Percentiles rank a stretch among this genome's conserved stretches.
phyloP scores from a whole-genome alignment of 2,329 filamentous ascomycete species.

The Herpotrichia juniperi region DNA sequence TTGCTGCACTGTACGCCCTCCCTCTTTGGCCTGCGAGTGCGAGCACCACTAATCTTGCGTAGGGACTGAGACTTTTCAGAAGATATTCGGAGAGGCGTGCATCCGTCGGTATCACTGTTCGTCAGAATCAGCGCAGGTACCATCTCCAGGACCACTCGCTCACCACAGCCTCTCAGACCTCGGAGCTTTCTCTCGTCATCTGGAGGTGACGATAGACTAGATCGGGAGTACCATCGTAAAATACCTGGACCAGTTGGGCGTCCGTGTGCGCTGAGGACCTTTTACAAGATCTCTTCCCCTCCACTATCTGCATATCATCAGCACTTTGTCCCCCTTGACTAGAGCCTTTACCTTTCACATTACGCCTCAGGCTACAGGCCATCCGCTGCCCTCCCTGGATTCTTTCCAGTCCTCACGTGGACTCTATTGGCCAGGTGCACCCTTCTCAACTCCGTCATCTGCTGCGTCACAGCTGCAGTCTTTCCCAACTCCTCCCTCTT shows the following conservation, averaged over 20 bases:
- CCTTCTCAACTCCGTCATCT: constrained; percentile 44
- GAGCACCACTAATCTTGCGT: constrained; percentile 46
- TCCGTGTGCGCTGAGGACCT: constrained; percentile 34
- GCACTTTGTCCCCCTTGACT: constrained; percentile 40
- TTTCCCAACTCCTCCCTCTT: constrained; percentile 48
- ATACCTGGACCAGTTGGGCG: constrained; percentile 30
- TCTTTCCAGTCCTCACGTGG: constrained; percentile 53
- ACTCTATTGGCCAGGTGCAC: constrained; percentile 54
- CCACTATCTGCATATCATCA: constrained; percentile 40
- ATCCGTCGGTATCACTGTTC: constrained; percentile 49
- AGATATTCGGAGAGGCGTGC: constrained; percentile 52
- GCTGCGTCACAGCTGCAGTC: constrained; percentile 48
- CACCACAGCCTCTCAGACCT: constrained; percentile 30
- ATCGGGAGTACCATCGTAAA: constrained; percentile 35
- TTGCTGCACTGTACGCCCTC: constrained; percentile 48
- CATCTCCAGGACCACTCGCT: constrained; percentile 35
- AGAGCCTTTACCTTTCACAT: constrained; percentile 31
- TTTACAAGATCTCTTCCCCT: constrained; percentile 39
- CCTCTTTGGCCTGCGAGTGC: constrained; percentile 42
- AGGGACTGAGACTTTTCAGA: constrained; percentile 51
- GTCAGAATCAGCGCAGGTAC: constrained; percentile 45
- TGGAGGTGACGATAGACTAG: constrained; percentile 34
- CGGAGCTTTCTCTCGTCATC: constrained; percentile 34
- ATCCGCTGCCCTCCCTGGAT: constrained; percentile 56
- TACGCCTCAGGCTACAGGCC: constrained; percentile 36